phyloP scores from a whole-genome alignment of 192 early-diverging fungal species.

The Umbelopsis isabellina region DNA sequence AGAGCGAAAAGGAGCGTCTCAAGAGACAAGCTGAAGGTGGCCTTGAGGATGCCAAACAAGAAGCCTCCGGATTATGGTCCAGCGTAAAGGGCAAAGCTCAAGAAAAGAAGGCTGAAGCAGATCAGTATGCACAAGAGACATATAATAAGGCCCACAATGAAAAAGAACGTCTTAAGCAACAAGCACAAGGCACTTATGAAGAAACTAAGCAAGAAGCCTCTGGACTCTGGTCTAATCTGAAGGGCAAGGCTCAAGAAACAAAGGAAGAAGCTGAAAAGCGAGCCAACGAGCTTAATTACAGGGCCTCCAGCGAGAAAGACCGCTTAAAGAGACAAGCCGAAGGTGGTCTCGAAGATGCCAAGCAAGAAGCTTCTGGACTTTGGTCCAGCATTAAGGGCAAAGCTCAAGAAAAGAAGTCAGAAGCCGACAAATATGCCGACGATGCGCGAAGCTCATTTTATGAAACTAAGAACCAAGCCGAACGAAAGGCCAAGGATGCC shows the following conservation, averaged over 20 bases:
- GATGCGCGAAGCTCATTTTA: neutral
- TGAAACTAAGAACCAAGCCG: neutral
- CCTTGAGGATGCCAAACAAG: neutral
- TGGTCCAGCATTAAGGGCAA: neutral
- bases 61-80: constrained; percentile 5
- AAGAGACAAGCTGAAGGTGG: neutral
- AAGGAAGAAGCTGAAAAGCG: neutral
- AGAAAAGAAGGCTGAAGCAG: constrained; percentile 18
- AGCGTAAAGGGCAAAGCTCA: neutral
- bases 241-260: constrained; percentile 7
- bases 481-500: neutral
- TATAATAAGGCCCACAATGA: neutral
- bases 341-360: neutral
- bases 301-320: neutral
- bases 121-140: neutral
- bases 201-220: too few species aligned
- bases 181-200: too few species aligned
- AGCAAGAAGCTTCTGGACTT: constrained; percentile 7
- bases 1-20: constrained; percentile 4
- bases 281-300: neutral
- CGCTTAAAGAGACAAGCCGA: neutral
- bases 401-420: neutral
- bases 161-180: too few species aligned
- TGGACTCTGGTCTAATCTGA: neutral
- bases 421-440: neutral